These are phyloP conservation scores for Aspergillus calidoustus DNA, from an alignment of 2,329 filamentous ascomycete genomes.

Conservation along the genomic window DNA sequence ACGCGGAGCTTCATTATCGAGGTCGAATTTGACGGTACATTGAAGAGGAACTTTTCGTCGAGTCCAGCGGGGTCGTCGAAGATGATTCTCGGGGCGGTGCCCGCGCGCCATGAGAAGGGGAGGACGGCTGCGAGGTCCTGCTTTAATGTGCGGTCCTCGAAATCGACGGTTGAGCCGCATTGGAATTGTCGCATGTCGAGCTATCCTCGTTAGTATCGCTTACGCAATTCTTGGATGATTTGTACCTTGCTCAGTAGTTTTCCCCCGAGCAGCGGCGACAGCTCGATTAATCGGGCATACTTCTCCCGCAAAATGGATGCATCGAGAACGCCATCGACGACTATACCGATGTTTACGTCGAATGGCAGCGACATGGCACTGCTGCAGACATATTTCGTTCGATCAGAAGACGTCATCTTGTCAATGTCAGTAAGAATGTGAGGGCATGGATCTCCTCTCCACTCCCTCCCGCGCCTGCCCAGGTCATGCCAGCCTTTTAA, in stretches of 20 bases:
- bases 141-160: neutral
- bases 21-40: neutral
- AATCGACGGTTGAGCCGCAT: neutral
- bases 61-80: neutral
- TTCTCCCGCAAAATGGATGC: neutral
- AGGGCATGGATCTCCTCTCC: too few species aligned
- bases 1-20: neutral
- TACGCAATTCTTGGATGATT: too few species aligned
- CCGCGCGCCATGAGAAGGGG: neutral
- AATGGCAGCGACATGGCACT: neutral
- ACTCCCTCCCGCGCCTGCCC: too few species aligned
- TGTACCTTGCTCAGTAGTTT: neutral
- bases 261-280: neutral
- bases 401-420: neutral
- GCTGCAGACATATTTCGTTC: neutral
- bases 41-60: conserved; percentile 1
- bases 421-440: neutral
- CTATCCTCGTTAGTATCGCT: neutral
- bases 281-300: neutral
- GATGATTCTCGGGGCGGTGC: neutral
- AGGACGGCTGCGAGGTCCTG: neutral
- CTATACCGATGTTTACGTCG: neutral
- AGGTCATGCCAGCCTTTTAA: neutral
- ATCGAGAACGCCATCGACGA: neutral
- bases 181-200: neutral